Percentiles rank a stretch among this genome's conserved stretches.
Evolutionary conservation across 345 rosid genomes (phyloP).

Genomic region (Erysimum cheiranthoides): DNA sequence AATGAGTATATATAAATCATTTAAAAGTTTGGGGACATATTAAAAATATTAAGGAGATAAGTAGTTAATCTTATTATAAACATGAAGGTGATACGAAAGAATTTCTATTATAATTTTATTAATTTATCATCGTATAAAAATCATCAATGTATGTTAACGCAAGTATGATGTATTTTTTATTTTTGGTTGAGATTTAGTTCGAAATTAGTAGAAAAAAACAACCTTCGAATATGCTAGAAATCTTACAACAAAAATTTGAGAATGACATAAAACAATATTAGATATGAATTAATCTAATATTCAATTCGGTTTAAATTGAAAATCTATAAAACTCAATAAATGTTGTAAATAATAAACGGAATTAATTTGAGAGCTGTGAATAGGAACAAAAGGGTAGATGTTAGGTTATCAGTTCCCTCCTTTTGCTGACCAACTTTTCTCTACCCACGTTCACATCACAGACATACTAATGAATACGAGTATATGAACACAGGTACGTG

Average conservation of each 20-base stretch:
- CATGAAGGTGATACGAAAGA: too few species aligned
- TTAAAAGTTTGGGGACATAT: too few species aligned
- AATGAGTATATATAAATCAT: too few species aligned
- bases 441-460: slow-evolving; percentile 37
- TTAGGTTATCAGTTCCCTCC: slow-evolving; percentile 40
- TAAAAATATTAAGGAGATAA: too few species aligned
- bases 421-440: slow-evolving; percentile 40
- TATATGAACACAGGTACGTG: slow-evolving; percentile 15
- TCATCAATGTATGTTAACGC: neutral
- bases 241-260: too few species aligned
- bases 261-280: too few species aligned
- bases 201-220: too few species aligned
- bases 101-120: neutral
- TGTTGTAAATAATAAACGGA: neutral
- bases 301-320: neutral
- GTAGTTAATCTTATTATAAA: too few species aligned
- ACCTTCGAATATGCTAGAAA: too few species aligned
- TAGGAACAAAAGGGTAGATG: slow-evolving; percentile 34
- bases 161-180: too few species aligned
- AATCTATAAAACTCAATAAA: neutral
- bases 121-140: neutral
- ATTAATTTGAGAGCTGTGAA: neutral
- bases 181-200: too few species aligned
- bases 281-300: too few species aligned
- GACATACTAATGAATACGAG: neutral